Conservation (phyloP, 148 eudicot species). For the Polygonum aviculare region DNA sequence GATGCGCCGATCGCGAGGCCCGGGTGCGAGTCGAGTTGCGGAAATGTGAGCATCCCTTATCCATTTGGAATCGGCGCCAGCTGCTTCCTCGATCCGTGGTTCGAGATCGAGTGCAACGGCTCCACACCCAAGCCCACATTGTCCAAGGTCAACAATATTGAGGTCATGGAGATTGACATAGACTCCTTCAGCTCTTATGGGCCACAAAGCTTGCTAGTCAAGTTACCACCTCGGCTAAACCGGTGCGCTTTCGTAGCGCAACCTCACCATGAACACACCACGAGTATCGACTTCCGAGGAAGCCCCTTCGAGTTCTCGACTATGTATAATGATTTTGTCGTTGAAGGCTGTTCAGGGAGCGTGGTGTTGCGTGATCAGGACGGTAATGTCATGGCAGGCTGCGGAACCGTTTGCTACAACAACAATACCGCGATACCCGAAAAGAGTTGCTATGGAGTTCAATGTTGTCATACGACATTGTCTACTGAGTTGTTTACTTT, state of each 20-base stretch:
- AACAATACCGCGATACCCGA: not conserved
- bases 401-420: not conserved
- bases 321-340: not conserved
- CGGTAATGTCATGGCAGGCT: not conserved
- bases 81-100: not conserved
- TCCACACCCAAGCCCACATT: not conserved
- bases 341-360: not conserved
- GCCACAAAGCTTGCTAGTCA: not conserved
- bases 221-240: not conserved
- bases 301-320: not conserved
- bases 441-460: not conserved
- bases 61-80: not conserved
- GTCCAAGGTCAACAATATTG: not conserved
- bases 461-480: not conserved
- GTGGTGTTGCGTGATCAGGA: not conserved
- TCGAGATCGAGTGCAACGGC: not conserved
- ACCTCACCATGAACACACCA: not conserved
- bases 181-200: not conserved
- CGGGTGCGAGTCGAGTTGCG: conserved; percentile 21
- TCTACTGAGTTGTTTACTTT: not conserved
- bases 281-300: not conserved
- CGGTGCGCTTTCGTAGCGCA: not conserved
- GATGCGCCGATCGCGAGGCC: conserved; percentile 19
- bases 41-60: not conserved
- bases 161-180: not conserved